phyloP scores from a whole-genome alignment of 2,329 filamentous ascomycete species.

The Graphiopsis chlorocephala region DNA sequence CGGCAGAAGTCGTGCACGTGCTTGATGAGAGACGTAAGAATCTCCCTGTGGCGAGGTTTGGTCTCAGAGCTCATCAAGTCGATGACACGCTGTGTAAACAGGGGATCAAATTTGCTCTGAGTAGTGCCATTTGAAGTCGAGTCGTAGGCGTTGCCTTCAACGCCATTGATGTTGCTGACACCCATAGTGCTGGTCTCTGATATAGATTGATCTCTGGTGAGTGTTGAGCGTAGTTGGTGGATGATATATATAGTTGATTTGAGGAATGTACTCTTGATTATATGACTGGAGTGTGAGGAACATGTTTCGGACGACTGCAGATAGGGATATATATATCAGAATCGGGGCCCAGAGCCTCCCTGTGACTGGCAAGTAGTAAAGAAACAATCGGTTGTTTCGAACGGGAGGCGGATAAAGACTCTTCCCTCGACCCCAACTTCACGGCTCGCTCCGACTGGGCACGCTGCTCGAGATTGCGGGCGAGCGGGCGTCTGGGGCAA shows the following conservation, averaged over 20 bases:
- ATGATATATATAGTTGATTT: neutral
- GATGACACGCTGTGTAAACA: conserved; percentile 37
- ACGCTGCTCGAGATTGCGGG: neutral
- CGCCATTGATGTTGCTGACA: neutral
- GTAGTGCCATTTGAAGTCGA: neutral
- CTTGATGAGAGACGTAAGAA: conserved; percentile 51
- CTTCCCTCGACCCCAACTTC: neutral
- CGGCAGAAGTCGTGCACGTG: conserved; percentile 60
- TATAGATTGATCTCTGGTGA: neutral
- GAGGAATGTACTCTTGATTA: neutral
- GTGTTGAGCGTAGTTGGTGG: neutral
- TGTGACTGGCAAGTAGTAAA: neutral
- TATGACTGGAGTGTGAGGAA: neutral
- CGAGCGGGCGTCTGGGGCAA: neutral
- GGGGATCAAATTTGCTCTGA: conserved; percentile 25
- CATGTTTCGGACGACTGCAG: neutral
- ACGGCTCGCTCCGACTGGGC: neutral
- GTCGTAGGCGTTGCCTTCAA: neutral
- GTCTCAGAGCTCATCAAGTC: conserved; percentile 36
- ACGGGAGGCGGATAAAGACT: neutral
- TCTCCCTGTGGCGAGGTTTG: conserved; percentile 31
- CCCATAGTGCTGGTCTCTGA: neutral
- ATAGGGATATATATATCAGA: neutral
- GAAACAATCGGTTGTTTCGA: neutral
- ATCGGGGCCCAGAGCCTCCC: neutral